Base-by-base conservation (phyloP, 441 rosid species). In the Populus hybrid region DNA sequence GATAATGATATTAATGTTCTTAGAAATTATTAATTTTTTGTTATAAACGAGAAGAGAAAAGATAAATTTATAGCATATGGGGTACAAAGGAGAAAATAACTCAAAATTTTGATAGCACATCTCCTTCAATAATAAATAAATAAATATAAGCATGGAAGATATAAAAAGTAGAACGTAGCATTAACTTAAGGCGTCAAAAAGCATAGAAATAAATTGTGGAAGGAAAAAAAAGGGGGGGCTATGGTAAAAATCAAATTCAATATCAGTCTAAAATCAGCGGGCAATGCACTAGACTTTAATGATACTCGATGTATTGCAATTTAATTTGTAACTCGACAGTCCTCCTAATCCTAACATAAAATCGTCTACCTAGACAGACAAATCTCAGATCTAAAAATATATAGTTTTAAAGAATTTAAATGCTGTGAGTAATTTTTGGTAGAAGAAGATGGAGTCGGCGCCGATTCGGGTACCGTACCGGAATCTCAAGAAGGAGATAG, bases 381-480 rank as follows among this genome's bases (percentile, higher is more conserved):
- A 30, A 50, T 75, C 23, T 30, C 2, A 32, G 46, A 59, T 59
- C 67, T 7, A 9, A 42, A 42, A 50, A 50, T 14, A 30, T 3
- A 4, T 50, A 50, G n/a, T 14, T 16, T 50, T 50, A 16, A 50
- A 50, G 8, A 30, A 30, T 30, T 16, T 50, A 50, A 50, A 50
- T 50, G 59, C 20, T 30, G 32, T 30, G 32, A 30, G n/a, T 50
- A 50, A 50, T 50, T 50, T 1, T 16, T 16, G 59, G 59, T 16
- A 50, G 59, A 42, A 67, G 79, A 87, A 74, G 81, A 85, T 88
- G 84, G 94, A 92, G 53, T 53, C 90, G 65, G 81, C 75, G 69
- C 86, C 95, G 81, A 79, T 84, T 78, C 87, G 85, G 71, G 91
- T 91, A 73, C 93, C 95, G 34, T 93, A 94, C 83, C 86, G 89